These are phyloP conservation scores for Tolypocladium nubicola DNA, from an alignment of 2,329 filamentous ascomycete genomes.

Conservation along the genomic window DNA sequence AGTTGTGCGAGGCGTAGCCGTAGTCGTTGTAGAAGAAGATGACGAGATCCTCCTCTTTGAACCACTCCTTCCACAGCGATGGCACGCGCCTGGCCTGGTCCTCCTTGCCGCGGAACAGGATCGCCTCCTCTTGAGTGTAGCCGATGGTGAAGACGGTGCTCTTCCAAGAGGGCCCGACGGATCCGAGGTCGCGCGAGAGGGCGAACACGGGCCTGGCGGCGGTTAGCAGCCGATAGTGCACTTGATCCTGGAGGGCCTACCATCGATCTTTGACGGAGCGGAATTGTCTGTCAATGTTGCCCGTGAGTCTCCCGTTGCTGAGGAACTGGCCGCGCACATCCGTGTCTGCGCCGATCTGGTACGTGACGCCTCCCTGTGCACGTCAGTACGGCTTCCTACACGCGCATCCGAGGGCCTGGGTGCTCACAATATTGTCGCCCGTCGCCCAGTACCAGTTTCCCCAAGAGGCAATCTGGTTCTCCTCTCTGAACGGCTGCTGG, in stretches of 20 bases:
- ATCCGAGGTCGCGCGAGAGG: constrained; percentile 52
- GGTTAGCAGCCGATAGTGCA: neutral
- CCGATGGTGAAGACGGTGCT: constrained; percentile 63
- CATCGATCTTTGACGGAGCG: constrained; percentile 26
- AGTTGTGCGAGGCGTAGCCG: constrained; percentile 42
- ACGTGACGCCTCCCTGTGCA: constrained; percentile 37
- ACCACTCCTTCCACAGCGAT: constrained; percentile 69
- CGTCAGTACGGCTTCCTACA: neutral
- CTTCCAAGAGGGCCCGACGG: constrained; percentile 24
- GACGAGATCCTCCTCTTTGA: constrained; percentile 49
- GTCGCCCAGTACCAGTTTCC: constrained; percentile 70
- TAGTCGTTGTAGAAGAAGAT: constrained; percentile 71
- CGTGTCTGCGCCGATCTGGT: constrained; percentile 58
- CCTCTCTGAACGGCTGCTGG: constrained; percentile 59
- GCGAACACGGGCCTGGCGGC: constrained; percentile 62
- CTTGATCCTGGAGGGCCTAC: constrained; percentile 12
- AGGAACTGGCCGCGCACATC: constrained; percentile 58
- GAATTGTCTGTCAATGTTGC: constrained; percentile 53
- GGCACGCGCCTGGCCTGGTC: constrained; percentile 51
- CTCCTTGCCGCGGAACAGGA: constrained; percentile 62
- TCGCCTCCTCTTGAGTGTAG: constrained; percentile 64
- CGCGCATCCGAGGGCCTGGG: neutral
- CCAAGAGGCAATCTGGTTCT: constrained; percentile 66
- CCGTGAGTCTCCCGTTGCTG: constrained; percentile 48
- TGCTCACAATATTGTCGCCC: constrained; percentile 27